Conservation (phyloP, 1,284 basidiomycete species). For the Rhodotorula sp. region DNA sequence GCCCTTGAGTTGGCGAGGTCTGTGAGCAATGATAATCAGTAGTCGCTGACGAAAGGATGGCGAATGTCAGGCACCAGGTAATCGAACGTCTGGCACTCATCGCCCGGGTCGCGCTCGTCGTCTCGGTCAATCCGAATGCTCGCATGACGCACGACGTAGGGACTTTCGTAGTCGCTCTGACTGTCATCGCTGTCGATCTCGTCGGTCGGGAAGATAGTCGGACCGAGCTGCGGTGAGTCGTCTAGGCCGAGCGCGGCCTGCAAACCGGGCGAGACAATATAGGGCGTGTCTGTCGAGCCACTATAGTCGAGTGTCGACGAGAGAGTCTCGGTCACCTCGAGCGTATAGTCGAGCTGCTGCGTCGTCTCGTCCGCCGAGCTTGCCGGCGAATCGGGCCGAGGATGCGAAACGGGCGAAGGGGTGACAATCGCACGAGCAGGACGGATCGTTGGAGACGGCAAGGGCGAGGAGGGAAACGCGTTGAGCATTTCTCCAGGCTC, state of each 20-base stretch:
- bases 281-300: conserved; percentile 1
- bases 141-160: background rate
- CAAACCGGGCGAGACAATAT: conserved; percentile 10
- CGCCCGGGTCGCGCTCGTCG: background rate
- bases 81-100: conserved; percentile 24
- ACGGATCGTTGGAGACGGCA: conserved; percentile 21
- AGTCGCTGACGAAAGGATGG: no score
- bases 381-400: background rate
- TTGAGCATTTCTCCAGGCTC: background rate
- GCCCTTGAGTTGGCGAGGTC: background rate
- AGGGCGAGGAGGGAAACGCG: background rate
- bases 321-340: conserved; percentile 12
- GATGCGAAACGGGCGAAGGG: background rate
- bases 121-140: background rate
- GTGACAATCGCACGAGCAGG: background rate
- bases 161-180: background rate
- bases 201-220: background rate
- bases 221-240: conserved; percentile 1
- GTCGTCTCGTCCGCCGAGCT: background rate
- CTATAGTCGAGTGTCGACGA: background rate
- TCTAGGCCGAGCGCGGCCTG: conserved; percentile 9
- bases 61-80: conserved; percentile 4
- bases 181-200: conserved; percentile 5
- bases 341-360: background rate
- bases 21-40: conserved; percentile 35